Evolutionary conservation across 495 filamentous ascomycete genomes (phyloP).

Genomic region (Cladorrhinum samala): DNA sequence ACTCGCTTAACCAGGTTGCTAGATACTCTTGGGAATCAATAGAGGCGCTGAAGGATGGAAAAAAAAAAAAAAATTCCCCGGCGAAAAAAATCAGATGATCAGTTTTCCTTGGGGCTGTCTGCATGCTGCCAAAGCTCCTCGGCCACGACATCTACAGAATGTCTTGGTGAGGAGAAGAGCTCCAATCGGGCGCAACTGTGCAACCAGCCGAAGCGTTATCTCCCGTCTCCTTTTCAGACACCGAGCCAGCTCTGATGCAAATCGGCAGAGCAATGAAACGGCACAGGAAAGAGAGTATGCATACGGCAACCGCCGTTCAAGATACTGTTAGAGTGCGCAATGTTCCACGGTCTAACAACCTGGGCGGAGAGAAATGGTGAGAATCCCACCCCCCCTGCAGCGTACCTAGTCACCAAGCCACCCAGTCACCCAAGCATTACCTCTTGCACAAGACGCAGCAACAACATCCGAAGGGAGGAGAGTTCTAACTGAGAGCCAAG

Average conservation of each 20-base stretch:
- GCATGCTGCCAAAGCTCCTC: not conserved
- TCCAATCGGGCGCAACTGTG: not conserved
- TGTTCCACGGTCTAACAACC: not conserved
- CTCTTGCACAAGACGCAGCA: too few relatives aligned
- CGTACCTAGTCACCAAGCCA: not conserved
- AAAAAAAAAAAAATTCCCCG: too few relatives aligned
- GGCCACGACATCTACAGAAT: not conserved
- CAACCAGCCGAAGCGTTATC: not conserved
- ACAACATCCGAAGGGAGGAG: too few relatives aligned
- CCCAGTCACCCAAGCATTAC: too few relatives aligned
- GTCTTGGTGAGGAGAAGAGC: not conserved
- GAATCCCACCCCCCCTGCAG: not conserved
- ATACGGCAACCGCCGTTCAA: too few relatives aligned
- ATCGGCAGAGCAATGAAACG: not conserved
- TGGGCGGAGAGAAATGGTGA: not conserved
- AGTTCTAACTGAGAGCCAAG: too few relatives aligned
- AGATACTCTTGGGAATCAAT: too few relatives aligned
- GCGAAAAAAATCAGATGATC: not conserved
- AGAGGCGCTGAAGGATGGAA: too few relatives aligned
- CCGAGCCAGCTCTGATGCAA: not conserved
- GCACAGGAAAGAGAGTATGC: not conserved
- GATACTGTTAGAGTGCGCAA: too few relatives aligned
- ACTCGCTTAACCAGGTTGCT: too few relatives aligned
- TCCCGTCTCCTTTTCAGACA: not conserved
- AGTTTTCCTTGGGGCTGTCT: not conserved